Evolutionary conservation across 768 basidiomycete genomes (phyloP), one percentile per base, ranked within the genome.

Genomic region (Coprinopsis sp.): DNA sequence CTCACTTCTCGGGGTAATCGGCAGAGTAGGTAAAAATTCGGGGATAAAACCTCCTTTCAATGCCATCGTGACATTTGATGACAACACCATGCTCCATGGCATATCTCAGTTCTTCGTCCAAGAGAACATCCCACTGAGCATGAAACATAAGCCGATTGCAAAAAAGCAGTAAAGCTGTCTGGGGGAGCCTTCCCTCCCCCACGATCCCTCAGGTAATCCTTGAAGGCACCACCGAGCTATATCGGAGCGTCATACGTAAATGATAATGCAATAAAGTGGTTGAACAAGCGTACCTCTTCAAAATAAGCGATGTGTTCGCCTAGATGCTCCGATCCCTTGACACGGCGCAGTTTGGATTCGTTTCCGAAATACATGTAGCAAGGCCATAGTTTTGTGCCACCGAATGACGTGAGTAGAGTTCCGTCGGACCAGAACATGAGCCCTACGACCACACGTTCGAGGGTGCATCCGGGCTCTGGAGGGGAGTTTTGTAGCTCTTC

Each of bases 281-380:
- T 7, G n/a, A 33, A 24, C 4, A 4, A 11, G 28, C 10, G 23
- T 23, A 61, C 58, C 49, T 58, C 56, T 0, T 69, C 71, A 30
- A 77, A 63, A 52, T 73, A 75, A 2, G 67, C 71, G 3, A 72
- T 14, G 44, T 71, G 70, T 46, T 76, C 67, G 6, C 57, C 58
- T 2, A 66, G 56, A 21, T 56, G 52, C 0, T 56, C 54, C 3
- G 42, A 49, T 1, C 69, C 69, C 23, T 60, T 57, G 2, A 46
- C 46, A 0, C 64, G 56, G 0, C 44, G 51, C 49, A 72, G 74
- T 50, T 77, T 76, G 1, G 72, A 73, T 14, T 57, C 51, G 38
- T 68, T 68, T 1, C 68, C 70, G 27, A 69, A 58, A n/a, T n/a
- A n/a, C n/a, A n/a, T n/a, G n/a, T n/a, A n/a, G n/a, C n/a, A n/a